Evolutionary conservation across 306 rosid genomes (phyloP).

Genomic region (Bauhinia variegata): DNA sequence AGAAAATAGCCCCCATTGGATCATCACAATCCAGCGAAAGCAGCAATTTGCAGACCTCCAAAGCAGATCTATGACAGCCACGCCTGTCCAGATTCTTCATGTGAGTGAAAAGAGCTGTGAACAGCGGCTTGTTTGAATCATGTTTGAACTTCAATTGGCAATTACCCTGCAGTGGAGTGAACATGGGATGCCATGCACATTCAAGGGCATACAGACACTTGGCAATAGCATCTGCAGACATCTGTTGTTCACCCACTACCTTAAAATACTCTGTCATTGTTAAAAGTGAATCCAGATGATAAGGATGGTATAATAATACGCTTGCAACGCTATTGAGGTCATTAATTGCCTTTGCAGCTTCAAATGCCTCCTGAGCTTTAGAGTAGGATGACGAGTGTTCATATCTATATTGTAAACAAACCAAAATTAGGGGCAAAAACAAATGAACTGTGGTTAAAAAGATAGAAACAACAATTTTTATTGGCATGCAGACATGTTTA

Average conservation of each 20-base stretch:
- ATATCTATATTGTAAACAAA: conserved; percentile 62
- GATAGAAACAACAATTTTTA: conserved; percentile 14
- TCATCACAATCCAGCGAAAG: conserved; percentile 89
- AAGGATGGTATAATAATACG: conserved; percentile 67
- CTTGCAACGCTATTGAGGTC: conserved; percentile 77
- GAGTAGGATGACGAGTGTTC: conserved; percentile 59
- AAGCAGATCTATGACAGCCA: conserved; percentile 96
- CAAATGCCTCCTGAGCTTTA: conserved; percentile 80
- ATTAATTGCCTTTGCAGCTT: conserved; percentile 83
- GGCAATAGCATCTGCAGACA: conserved; percentile 81
- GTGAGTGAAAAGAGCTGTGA: conserved; percentile 77
- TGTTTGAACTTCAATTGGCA: conserved; percentile 83
- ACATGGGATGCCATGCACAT: conserved; percentile 93
- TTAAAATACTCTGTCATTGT: conserved; percentile 91
- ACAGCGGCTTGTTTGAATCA: conserved; percentile 75
- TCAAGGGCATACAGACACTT: conserved; percentile 87
- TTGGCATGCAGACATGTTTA: not conserved
- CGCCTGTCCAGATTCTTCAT: conserved; percentile 90
- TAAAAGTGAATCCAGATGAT: conserved; percentile 81
- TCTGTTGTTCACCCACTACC: conserved; percentile 88
- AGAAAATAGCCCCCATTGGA: conserved; percentile 93
- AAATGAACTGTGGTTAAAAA: conserved; percentile 10
- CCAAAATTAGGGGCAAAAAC: conserved; percentile 7
- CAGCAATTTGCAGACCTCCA: conserved; percentile 91
- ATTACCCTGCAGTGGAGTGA: conserved; percentile 83